Conservation (phyloP, 441 rosid genomes). For the Bocquillonia castaneifolia region DNA sequence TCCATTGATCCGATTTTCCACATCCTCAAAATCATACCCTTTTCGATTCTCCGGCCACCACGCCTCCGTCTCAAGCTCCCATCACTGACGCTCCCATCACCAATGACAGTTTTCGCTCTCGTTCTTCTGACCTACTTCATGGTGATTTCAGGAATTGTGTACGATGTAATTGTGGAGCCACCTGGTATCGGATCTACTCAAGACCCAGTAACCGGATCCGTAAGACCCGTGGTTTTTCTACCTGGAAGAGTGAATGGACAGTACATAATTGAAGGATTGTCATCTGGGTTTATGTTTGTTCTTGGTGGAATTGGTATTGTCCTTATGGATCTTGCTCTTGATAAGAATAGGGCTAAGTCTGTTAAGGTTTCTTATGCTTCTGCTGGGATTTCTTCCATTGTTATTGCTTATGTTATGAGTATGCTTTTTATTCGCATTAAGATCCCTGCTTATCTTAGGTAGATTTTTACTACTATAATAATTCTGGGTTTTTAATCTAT, state of each 20-base stretch:
- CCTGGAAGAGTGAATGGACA: slow-evolving; percentile 92
- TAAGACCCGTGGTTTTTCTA: slow-evolving; percentile 81
- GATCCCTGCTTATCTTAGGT: slow-evolving; percentile 86
- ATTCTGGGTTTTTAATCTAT: too few species aligned
- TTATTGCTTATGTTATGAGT: slow-evolving; percentile 80
- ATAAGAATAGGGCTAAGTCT: slow-evolving; percentile 68
- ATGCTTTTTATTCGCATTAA: slow-evolving; percentile 93
- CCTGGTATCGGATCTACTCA: slow-evolving; percentile 93
- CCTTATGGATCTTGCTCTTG: slow-evolving; percentile 78
- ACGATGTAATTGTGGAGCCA: slow-evolving; percentile 90
- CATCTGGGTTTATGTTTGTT: slow-evolving; percentile 88
- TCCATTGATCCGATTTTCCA: slow-evolving; percentile 68
- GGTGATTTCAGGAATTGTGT: slow-evolving; percentile 81
- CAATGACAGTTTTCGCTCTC: slow-evolving; percentile 74
- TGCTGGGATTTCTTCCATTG: slow-evolving; percentile 65
- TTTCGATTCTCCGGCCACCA: slow-evolving; percentile 64
- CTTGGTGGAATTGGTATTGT: slow-evolving; percentile 81
- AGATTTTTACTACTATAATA: too few species aligned
- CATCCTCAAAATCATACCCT: slow-evolving; percentile 51
- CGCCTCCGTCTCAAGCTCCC: slow-evolving; percentile 90
- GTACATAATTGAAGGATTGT: slow-evolving; percentile 92
- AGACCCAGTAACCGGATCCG: slow-evolving; percentile 73
- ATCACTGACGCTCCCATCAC: slow-evolving; percentile 67
- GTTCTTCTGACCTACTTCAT: slow-evolving; percentile 87
- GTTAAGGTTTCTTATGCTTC: slow-evolving; percentile 72